Base-by-base conservation (phyloP, 2,329 filamentous ascomycete genomes). In the Allantophomopsis lycopodina region DNA sequence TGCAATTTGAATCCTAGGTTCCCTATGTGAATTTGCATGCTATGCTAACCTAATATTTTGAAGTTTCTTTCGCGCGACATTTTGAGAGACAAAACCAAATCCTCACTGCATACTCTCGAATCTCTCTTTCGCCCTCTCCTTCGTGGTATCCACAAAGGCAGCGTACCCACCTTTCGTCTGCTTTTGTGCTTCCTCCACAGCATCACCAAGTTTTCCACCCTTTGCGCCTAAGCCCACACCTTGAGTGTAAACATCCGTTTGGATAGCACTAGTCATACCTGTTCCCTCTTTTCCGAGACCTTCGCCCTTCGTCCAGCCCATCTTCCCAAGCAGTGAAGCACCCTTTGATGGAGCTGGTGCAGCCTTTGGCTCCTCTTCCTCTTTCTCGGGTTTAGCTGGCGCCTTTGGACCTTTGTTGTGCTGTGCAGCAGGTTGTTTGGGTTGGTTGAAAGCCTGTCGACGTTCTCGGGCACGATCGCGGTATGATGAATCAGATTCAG, bases 141-240 rank as follows among this genome's bases (percentile, higher is more conserved):
- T 76, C 17, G 73, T 75, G 50, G 72, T 71, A 44, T 69, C 71
- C 40, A 82, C 62, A 52, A 83, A 83, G 39, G 73, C 73, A 1
- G 65, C 60, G 47, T 79, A 79, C 32, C 61, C 67, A 32, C 71
- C 69, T 51, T 65, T 69, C 4, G 77, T 82, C 52, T 71, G 69
- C 46, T 71, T 64, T 44, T 71, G 69, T 17, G 78, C 78, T 51
- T 81, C 66, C 51, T 75, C 69, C 7, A 66, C 65, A 20, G 80
- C 79, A 57, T 84, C 78, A 11, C 80, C 80, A 31, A 81, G 58
- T 50, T 78, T 79, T n/a, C 76, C 70, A 0, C 79, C 78, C 50
- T 79, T 71, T 2, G 79, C 79, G 0, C 80, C 80, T 13, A 85
- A 60, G 1, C 80, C 80, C 1, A 82, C 79, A 14, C 80, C 79